Evolutionary conservation across 1,284 basidiomycete genomes (phyloP), one percentile per base, ranked within the genome.

Genomic region (Veloporphyrellus conicus): DNA sequence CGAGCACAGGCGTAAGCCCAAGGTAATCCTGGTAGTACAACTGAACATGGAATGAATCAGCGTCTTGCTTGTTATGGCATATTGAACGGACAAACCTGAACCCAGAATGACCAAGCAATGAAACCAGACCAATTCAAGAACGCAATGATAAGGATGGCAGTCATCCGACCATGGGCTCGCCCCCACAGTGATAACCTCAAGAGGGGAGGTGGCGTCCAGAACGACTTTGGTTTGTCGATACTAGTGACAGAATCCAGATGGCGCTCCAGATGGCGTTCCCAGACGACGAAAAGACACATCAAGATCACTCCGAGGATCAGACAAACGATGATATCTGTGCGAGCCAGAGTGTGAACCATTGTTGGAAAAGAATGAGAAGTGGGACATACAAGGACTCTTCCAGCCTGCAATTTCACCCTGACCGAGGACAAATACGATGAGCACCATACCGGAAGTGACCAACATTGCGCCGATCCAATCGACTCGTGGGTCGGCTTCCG

Each of bases 401-500:
- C 90, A 94, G n/a, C 81, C 77, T 0, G 86, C 88, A 9, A 77
- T 69, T 37, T 80, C 77, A 1, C 86, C 90, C 59, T 90, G 81
- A 38, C 84, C 82, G 1, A 95, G 76, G 1, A 84, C 81, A 59
- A 93, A 94, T 11, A 88, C 77, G 53, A 95, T 74, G 3, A 94
- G 71, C 0, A 89, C 82, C 12, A 94, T 71, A 0, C 88, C 91
- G 0, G 74, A 63, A 0, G 89, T 92, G 38, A 90, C 75, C 27
- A 93, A 67, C 16, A 79, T 69, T 0, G 86, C 87, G 5, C 93
- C 92, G 18, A 90, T 59, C 87, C 89, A 93, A 61, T 96, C 92
- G 0, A 95, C 73, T 0, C 86, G 74, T 20, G 68, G 69, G 54
- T 89, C 84, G 0, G 22, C 36, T 48, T 79, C 77, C 5, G 61